Evolutionary conservation across 2,329 filamentous ascomycete genomes (phyloP).

Genomic region (Sarocladium oryzae): DNA sequence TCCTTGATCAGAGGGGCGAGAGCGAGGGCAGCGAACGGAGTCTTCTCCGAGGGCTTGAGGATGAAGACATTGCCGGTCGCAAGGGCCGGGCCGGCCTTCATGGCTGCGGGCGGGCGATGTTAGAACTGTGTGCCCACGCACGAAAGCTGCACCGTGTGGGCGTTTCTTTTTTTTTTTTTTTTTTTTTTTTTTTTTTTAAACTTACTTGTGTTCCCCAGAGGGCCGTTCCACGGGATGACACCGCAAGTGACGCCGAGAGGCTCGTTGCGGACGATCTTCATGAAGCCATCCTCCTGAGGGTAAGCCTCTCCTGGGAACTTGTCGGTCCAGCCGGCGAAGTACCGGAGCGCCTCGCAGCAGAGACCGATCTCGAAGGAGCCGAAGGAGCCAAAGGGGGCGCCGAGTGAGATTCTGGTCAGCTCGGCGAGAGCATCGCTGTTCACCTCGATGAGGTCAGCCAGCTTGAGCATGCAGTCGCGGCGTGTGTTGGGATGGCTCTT

Average conservation of each 20-base stretch:
- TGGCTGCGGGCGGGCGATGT: neutral
- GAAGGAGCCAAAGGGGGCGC: conserved; percentile 36
- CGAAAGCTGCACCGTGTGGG: too few relatives aligned
- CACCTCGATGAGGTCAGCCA: conserved; percentile 36
- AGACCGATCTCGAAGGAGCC: conserved; percentile 35
- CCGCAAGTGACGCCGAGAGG: conserved; percentile 24
- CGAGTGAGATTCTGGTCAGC: conserved; percentile 39
- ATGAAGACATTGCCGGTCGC: conserved; percentile 37
- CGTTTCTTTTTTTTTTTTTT: too few relatives aligned
- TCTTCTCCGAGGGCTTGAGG: conserved; percentile 38
- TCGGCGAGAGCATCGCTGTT: conserved; percentile 27
- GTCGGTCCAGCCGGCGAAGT: conserved; percentile 30
- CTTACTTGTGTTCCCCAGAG: conserved; percentile 23
- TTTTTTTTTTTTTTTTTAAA: neutral
- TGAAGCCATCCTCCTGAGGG: conserved; percentile 39
- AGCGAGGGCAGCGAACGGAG: conserved; percentile 28
- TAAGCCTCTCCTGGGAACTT: conserved; percentile 30
- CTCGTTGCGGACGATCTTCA: conserved; percentile 30
- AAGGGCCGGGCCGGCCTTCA: conserved; percentile 34
- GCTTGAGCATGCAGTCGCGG: conserved; percentile 32
- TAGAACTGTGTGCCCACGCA: too few relatives aligned
- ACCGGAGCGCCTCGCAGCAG: conserved; percentile 14
- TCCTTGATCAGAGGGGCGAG: conserved; percentile 28
- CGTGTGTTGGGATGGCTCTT: conserved; percentile 29
- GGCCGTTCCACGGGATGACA: conserved; percentile 50